Evolutionary conservation across 805 yeast genomes (phyloP), one percentile per base, ranked within the genome.

Genomic region (Vanderwaltozyma tropicalis): DNA sequence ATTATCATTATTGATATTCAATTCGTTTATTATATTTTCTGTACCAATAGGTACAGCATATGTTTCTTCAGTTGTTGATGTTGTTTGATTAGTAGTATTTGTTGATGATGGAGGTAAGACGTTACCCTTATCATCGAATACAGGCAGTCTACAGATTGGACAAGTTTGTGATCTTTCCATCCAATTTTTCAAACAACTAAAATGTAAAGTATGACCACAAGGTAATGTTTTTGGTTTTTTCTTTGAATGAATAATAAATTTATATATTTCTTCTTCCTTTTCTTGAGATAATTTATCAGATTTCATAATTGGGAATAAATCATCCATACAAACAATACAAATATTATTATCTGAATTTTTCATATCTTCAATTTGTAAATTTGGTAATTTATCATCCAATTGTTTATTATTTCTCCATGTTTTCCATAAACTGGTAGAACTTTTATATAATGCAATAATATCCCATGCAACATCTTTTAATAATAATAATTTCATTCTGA

Each of bases 131-230:
- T 50, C 55, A 35, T 54, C 64, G 44, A 76, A 69, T 2, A 86
- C 94, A 10, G 76, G 73, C 22, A 79, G 67, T 43, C 95, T 68
- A 57, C 98, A 92, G 38, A 88, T 76, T 1, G 98, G 98, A 63
- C 98, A 92, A n/a, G 76, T 74, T 48, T 80, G 89, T 0, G 95
- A 85, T 46, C 95, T 72, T 53, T 84, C 94, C 48, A 92, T 67
- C 98, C 98, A 92, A 47, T 82, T 80, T 52, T 85, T 82, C 44
- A 92, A 68, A 58, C 98, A 92, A 4, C 92, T 88, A 61, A 81
- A 64, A 57, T 92, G 98, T 40, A 89, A 68, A 34, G 85, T 79
- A 59, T 92, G 98, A 19, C 85, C 82, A 66, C 98, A 92, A 1
- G 66, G 69, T 34, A 92, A 66, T 52, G 72, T 80, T 57, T 85